A percentile compares a stretch with the other conserved stretches of the same genome.
Evolutionary conservation across 164 flowering plant genomes (phyloP).

Genomic region (Nymphaea thermarum): DNA sequence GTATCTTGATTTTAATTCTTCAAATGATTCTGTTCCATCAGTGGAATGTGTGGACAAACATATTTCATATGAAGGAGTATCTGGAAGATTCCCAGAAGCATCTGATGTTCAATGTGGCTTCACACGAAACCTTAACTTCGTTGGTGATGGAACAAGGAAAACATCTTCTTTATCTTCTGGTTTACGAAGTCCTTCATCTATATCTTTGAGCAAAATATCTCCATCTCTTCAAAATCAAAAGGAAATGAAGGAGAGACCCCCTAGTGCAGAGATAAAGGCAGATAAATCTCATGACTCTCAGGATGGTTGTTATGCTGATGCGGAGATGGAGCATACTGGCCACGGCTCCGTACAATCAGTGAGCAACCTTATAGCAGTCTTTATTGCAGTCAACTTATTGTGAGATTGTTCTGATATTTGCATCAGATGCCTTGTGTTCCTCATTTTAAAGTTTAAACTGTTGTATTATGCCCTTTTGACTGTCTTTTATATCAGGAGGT

Average conservation of each 20-base stretch:
- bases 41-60: not conserved
- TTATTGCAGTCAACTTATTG: not conserved
- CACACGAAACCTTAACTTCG: not conserved
- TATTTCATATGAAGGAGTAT: not conserved
- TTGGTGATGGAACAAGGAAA: not conserved
- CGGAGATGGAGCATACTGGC: not conserved
- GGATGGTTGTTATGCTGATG: not conserved
- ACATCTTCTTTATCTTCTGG: not conserved
- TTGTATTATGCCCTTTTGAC: too few relatives aligned
- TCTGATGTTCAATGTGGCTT: not conserved
- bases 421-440: not conserved
- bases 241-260: not conserved
- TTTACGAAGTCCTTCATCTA: not conserved
- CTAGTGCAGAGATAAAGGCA: not conserved
- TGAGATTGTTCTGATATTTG: not conserved
- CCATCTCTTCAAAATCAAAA: not conserved
- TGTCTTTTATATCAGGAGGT: constrained; percentile 10
- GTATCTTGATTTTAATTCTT: not conserved
- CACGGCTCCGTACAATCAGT: not conserved
- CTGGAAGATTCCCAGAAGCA: not conserved
- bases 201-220: not conserved
- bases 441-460: constrained; percentile 11
- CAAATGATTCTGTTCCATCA: not conserved
- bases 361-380: not conserved
- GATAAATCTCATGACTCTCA: not conserved